These are phyloP conservation scores for Colletotrichum sp. DNA, from an alignment of 2,329 filamentous ascomycete genomes.

Conservation along the genomic window DNA sequence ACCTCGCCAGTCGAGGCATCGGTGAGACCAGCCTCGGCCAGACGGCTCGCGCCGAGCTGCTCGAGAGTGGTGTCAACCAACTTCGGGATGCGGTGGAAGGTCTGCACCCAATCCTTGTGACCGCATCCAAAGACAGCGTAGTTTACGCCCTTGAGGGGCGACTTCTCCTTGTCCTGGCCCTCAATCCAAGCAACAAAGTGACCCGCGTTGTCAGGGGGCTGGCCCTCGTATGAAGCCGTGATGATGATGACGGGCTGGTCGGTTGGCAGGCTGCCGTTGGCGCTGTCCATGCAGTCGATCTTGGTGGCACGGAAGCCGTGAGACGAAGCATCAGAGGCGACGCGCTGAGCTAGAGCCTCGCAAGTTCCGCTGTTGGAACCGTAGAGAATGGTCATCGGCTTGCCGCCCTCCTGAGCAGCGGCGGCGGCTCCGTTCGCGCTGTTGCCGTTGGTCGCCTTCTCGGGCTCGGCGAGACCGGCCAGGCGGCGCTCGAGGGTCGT, in stretches of 20 bases:
- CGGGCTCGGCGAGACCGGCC: conserved; percentile 30
- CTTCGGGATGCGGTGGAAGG: conserved; percentile 72
- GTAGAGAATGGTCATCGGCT: conserved; percentile 65
- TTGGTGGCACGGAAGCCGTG: conserved; percentile 60
- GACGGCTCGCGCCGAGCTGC: conserved; percentile 36
- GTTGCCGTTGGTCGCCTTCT: neutral
- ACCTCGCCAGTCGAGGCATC: conserved; percentile 71
- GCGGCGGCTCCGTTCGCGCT: neutral
- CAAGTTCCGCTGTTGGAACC: conserved; percentile 75
- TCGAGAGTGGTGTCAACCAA: conserved; percentile 61
- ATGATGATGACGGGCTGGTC: conserved; percentile 66
- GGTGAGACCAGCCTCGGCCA: conserved; percentile 54
- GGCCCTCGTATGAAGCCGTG: conserved; percentile 72
- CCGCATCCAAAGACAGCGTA: conserved; percentile 73
- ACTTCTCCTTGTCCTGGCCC: conserved; percentile 45
- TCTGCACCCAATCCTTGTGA: conserved; percentile 59
- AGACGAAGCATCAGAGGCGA: conserved; percentile 59
- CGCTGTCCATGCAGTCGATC: conserved; percentile 61
- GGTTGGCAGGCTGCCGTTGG: conserved; percentile 59
- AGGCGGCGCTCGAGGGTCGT: conserved; percentile 51
- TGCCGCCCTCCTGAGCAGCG: conserved; percentile 23
- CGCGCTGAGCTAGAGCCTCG: conserved; percentile 65
- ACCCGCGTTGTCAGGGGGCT: conserved; percentile 71
- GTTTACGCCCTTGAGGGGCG: conserved; percentile 53
- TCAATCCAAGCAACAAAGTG: conserved; percentile 71